phyloP scores from a whole-genome alignment of 225 moss, liverwort and hornwort species.

The Anthoceros angustus region DNA sequence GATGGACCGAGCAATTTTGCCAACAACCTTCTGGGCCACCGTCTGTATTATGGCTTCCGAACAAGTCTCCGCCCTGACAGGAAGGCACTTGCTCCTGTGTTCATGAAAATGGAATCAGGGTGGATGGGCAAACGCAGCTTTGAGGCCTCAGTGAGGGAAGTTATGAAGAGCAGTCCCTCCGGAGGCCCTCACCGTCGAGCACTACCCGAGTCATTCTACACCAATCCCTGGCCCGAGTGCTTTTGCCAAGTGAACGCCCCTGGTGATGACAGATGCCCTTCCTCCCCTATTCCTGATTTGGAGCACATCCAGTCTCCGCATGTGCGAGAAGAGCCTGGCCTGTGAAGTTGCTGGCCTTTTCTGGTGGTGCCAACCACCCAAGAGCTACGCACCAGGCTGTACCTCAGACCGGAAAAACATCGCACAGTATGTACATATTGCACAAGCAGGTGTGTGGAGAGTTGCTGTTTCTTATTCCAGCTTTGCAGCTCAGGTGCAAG shows the following conservation, averaged over 20 bases:
- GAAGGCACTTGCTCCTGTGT: constrained; percentile 59
- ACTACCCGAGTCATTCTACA: constrained; percentile 56
- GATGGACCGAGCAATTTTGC: constrained; percentile 87
- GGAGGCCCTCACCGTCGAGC: constrained; percentile 35
- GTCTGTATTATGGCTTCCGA: constrained; percentile 68
- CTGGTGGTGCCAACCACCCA: too few species aligned
- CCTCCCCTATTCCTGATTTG: not conserved
- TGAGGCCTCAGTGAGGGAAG: constrained; percentile 27
- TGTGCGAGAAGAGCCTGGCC: too few species aligned
- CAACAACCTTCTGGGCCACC: constrained; percentile 75
- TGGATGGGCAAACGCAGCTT: constrained; percentile 26
- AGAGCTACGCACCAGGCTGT: too few species aligned
- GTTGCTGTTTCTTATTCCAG: too few species aligned
- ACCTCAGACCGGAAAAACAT: too few species aligned
- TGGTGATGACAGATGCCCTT: not conserved
- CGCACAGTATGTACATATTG: too few species aligned
- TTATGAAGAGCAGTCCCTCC: constrained; percentile 25
- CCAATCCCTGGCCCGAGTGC: constrained; percentile 87
- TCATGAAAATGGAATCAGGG: constrained; percentile 36
- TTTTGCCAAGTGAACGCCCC: constrained; percentile 33
- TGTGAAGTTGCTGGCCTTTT: too few species aligned
- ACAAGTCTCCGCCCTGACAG: constrained; percentile 56
- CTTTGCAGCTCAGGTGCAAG: too few species aligned
- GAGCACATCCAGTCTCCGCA: not conserved
- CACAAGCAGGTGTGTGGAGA: too few species aligned